Percentiles rank a stretch among this genome's conserved stretches.
Evolutionary conservation across 768 basidiomycete genomes (phyloP).

Genomic region (Sporobolomyces phaffii): DNA sequence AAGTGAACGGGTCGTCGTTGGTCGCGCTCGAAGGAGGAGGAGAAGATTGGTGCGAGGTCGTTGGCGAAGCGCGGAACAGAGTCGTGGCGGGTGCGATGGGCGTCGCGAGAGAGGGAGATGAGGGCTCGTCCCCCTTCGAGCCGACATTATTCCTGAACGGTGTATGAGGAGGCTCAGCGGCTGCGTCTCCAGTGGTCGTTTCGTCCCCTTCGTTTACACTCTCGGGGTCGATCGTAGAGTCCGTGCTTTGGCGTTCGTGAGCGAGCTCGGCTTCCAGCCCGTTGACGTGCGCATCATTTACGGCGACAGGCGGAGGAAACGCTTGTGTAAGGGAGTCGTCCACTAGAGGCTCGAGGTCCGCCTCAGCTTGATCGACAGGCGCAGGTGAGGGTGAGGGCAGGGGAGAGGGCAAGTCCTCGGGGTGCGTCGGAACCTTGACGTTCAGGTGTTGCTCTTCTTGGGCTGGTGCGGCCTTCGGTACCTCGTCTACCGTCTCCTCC

Average conservation of each 20-base stretch:
- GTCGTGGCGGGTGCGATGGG: background rate
- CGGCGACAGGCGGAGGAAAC: background rate
- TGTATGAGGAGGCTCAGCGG: background rate
- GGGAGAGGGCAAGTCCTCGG: slow-evolving; percentile 9
- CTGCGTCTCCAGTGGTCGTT: background rate
- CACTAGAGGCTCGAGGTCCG: background rate
- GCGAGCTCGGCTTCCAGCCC: background rate
- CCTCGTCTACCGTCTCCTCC: too few relatives aligned
- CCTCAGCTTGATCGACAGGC: background rate
- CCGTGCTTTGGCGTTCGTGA: background rate
- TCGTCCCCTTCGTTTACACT: too few relatives aligned
- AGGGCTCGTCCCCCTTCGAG: background rate
- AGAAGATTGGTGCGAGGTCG: background rate
- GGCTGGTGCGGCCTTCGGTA: background rate
- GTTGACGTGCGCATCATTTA: background rate
- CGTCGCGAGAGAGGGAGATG: background rate
- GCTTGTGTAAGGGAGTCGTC: background rate
- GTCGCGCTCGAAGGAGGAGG: background rate
- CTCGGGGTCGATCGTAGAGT: background rate
- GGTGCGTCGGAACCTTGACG: slow-evolving; percentile 1
- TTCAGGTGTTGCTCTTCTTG: slow-evolving; percentile 12
- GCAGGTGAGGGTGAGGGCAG: slow-evolving; percentile 7
- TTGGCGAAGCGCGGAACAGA: background rate
- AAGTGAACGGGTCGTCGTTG: background rate
- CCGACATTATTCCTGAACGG: background rate